A percentile compares a stretch with the other conserved stretches of the same genome.
Conservation (phyloP, 495 filamentous ascomycete species). For the Xylaria castorea region DNA sequence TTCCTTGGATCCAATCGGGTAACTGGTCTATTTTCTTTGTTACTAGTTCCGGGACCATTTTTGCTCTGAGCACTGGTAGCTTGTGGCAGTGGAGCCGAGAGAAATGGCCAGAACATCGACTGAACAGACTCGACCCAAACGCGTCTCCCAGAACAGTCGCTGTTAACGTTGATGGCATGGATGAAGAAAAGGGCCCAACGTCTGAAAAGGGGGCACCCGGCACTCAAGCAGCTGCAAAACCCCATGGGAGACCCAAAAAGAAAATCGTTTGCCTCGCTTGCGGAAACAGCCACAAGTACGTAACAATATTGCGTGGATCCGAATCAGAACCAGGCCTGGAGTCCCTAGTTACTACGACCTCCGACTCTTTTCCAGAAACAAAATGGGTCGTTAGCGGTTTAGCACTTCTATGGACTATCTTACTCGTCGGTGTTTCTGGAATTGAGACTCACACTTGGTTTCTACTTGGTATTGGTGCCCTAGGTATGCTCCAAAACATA, state of each 20-base stretch:
- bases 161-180: not conserved
- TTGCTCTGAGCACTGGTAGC: constrained; percentile 42
- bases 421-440: constrained; percentile 49
- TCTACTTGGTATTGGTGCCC: constrained; percentile 49
- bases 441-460: constrained; percentile 50
- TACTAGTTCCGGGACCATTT: constrained; percentile 43
- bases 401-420: constrained; percentile 47
- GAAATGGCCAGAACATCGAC: constrained; percentile 47
- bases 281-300: not conserved
- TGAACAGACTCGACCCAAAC: not conserved
- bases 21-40: constrained; percentile 54
- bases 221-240: not conserved
- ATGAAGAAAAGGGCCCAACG: not conserved
- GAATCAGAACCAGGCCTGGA: not conserved
- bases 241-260: not conserved
- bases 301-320: not conserved
- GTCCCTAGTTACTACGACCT: not conserved
- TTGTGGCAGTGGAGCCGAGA: constrained; percentile 55
- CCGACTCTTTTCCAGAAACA: not conserved
- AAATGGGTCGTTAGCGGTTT: constrained; percentile 12
- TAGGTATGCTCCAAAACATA: constrained; percentile 57
- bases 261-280: not conserved
- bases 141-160: not conserved
- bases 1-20: constrained; percentile 45
- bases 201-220: not conserved